Conservation (phyloP, 441 rosid genomes). For the Lagerstroemia fauriei region DNA sequence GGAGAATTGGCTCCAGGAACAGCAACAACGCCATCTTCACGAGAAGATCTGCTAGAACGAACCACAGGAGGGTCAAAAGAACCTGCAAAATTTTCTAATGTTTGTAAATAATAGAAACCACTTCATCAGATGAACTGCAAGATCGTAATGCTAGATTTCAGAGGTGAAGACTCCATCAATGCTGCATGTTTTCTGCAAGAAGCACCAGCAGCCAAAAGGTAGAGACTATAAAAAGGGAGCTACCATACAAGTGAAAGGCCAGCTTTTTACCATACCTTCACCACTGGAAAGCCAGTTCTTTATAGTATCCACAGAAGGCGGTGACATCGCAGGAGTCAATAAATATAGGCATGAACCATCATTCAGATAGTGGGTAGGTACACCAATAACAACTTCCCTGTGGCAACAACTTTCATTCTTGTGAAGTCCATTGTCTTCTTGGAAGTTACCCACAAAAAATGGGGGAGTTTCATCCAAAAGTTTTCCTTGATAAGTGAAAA, state of each 20-base stretch:
- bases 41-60: conserved; percentile 38
- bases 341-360: conserved; percentile 74
- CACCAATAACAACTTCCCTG: conserved; percentile 51
- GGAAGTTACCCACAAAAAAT: conserved; percentile 40
- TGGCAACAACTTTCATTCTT: conserved; percentile 29
- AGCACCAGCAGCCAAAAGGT: conserved; percentile 34
- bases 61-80: conserved; percentile 33
- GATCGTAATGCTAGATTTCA: conserved; percentile 37
- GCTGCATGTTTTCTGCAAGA: conserved; percentile 31
- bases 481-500: conserved; percentile 40
- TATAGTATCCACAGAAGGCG: conserved; percentile 69
- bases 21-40: conserved; percentile 34
- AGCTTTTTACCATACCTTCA: conserved; percentile 50
- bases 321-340: conserved; percentile 64
- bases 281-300: conserved; percentile 51
- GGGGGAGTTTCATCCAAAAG: conserved; percentile 47
- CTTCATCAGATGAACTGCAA: conserved; percentile 19
- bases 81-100: conserved; percentile 39
- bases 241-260: conserved; percentile 9
- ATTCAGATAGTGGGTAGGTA: conserved; percentile 68
- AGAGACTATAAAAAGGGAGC: conserved; percentile 20
- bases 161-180: conserved; percentile 32
- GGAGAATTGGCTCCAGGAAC: conserved; percentile 34
- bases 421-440: conserved; percentile 36
- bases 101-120: conserved; percentile 19